Percentiles rank a stretch among this genome's conserved stretches.
These are phyloP conservation scores for Auxenochlorella protothecoides DNA, from an alignment of 139 green algal species.

Conservation along the genomic window DNA sequence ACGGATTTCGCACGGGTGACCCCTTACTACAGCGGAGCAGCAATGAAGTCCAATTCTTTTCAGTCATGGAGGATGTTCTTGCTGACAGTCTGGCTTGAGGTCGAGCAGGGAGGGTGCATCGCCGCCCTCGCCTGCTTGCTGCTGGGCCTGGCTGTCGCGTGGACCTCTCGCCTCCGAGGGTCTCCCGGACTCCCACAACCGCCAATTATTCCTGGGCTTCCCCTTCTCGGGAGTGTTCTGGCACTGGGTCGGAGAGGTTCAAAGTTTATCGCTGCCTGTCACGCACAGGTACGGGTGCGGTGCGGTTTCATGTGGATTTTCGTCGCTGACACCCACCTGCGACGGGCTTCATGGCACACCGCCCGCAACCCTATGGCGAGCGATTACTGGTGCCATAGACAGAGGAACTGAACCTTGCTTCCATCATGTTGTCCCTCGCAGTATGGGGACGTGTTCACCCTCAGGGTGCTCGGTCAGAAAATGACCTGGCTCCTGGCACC, in stretches of 20 bases:
- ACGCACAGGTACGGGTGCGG: neutral
- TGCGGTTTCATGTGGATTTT: too few species aligned
- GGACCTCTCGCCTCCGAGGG: too few species aligned
- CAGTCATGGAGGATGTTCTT: too few species aligned
- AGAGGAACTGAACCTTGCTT: neutral
- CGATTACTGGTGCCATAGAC: neutral
- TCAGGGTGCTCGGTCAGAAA: slow-evolving; percentile 28
- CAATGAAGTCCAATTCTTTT: too few species aligned
- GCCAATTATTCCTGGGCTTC: slow-evolving; percentile 9
- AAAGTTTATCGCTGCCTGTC: slow-evolving; percentile 8
- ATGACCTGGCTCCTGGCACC: slow-evolving; percentile 57
- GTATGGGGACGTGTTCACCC: slow-evolving; percentile 46
- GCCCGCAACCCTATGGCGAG: neutral
- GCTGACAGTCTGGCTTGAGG: too few species aligned
- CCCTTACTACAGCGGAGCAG: too few species aligned
- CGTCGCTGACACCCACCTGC: too few species aligned
- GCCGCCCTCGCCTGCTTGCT: too few species aligned
- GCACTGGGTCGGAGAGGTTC: slow-evolving; percentile 4
- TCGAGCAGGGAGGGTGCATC: too few species aligned
- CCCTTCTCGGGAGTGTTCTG: slow-evolving; percentile 11
- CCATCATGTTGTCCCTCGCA: slow-evolving; percentile 9
- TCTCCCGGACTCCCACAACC: neutral
- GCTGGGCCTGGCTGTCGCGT: too few species aligned
- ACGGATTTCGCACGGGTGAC: too few species aligned
- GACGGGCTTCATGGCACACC: too few species aligned